Base-by-base conservation (phyloP, 2,329 filamentous ascomycete species). In the Aspergillus neotritici region DNA sequence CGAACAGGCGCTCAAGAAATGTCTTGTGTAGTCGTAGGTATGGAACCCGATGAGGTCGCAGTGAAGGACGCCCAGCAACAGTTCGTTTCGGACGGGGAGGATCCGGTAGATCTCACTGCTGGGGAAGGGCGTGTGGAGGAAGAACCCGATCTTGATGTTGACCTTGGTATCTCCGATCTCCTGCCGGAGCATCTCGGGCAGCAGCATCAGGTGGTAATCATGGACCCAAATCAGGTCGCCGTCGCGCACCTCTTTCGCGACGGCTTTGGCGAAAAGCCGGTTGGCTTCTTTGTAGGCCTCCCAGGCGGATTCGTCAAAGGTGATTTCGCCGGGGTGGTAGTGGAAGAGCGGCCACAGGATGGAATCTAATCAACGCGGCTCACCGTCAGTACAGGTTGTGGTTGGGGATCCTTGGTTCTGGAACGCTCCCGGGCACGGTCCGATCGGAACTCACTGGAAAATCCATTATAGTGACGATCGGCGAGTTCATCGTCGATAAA, bases 341-440 rank as follows among this genome's bases (percentile, higher is more conserved):
- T 97, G 93, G 75, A 98, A 94, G 31, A 98, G 82, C 3, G 93
- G 93, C 93, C 93, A 98, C 48, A 98, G 83, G 65, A 97, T 97
- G 6, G 88, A 94, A 69, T 98, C 88, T 91, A 49, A 31, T 11
- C 17, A 21, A 35, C 6, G 47, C 5, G 21, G 34, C 7, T 21
- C 6, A 25, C 9, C 13, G 43, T 59, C 44, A 56, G 52, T 25
- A 52, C 40, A 33, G 11, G 10, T 13, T 11, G n/a, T n/a, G 3
- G 12, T 38, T 17, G 4, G 12, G 12, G 9, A 29, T 5, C 14
- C 17, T 12, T 12, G 32, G 14, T 36, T 34, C 36, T 36, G 31
- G 11, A 16, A 30, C 9, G 11, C n/a, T 12, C 16, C 25, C 16
- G 31, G 17, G 29, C 25, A 34, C 13, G 6, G 17, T 14, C 12